A percentile compares a stretch with the other conserved stretches of the same genome.
Evolutionary conservation across 2,329 filamentous ascomycete species (phyloP).

Genomic region (Neonectria sp.): DNA sequence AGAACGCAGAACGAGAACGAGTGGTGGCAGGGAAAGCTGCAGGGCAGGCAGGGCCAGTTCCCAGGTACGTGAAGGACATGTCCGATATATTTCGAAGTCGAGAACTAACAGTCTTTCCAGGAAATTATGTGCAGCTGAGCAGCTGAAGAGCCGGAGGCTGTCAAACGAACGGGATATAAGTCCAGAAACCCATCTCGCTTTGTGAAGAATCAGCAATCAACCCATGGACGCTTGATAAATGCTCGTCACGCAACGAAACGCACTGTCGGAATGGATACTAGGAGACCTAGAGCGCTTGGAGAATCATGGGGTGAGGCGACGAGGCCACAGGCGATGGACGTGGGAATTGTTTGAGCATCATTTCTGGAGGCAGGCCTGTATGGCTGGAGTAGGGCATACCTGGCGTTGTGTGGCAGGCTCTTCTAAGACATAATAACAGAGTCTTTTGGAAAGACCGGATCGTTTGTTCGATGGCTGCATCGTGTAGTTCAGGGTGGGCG

Average conservation of each 20-base stretch:
- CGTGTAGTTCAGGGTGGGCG: not conserved
- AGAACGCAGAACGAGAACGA: slow-evolving; percentile 94
- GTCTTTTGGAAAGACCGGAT: slow-evolving; percentile 22
- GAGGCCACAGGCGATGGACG: slow-evolving; percentile 9
- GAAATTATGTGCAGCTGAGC: slow-evolving; percentile 65
- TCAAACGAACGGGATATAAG: slow-evolving; percentile 8
- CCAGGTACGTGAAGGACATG: slow-evolving; percentile 76
- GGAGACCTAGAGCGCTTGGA: slow-evolving; percentile 11
- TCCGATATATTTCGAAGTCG: not conserved
- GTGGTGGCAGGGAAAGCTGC: slow-evolving; percentile 92
- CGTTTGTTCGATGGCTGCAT: not conserved
- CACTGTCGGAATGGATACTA: slow-evolving; percentile 11
- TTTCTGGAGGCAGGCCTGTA: slow-evolving; percentile 22
- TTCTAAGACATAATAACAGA: slow-evolving; percentile 23
- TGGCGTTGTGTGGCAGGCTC: slow-evolving; percentile 23
- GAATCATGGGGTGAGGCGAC: slow-evolving; percentile 1
- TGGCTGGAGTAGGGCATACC: slow-evolving; percentile 21
- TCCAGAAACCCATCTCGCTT: slow-evolving; percentile 26
- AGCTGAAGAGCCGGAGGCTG: slow-evolving; percentile 30
- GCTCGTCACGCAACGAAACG: slow-evolving; percentile 21
- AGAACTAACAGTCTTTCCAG: slow-evolving; percentile 52
- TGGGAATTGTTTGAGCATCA: slow-evolving; percentile 17
- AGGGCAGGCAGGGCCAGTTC: slow-evolving; percentile 90
- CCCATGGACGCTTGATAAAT: slow-evolving; percentile 31
- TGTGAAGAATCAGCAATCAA: slow-evolving; percentile 32